These are phyloP conservation scores for Eucalyptus cloeziana DNA, from an alignment of 345 rosid species.

Conservation along the genomic window DNA sequence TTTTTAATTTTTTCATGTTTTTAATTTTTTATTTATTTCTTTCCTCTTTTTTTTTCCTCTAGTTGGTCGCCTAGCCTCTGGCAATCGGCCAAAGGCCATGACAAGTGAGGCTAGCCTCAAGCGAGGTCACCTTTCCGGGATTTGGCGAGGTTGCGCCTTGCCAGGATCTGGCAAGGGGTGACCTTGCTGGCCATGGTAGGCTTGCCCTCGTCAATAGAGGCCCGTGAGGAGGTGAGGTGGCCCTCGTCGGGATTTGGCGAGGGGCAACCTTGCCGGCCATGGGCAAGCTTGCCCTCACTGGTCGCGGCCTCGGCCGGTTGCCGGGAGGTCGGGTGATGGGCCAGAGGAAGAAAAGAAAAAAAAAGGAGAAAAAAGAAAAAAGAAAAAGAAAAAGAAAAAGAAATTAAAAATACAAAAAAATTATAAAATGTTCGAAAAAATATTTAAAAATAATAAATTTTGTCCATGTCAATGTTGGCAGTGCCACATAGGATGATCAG, in stretches of 20 bases:
- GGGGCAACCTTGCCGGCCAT: fast-evolving
- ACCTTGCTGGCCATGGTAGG: no score
- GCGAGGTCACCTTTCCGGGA: fast-evolving
- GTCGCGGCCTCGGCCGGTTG: fast-evolving
- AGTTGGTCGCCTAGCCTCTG: fast-evolving
- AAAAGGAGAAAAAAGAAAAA: no score
- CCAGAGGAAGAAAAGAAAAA: fast-evolving
- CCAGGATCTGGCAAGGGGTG: fast-evolving
- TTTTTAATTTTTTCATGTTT: no score
- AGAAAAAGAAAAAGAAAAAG: fast-evolving
- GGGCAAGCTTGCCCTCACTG: fast-evolving
- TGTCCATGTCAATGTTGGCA: fast-evolving
- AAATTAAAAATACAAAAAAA: no score
- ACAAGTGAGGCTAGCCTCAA: fast-evolving
- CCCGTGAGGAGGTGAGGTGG: fast-evolving
- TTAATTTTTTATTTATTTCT: no score
- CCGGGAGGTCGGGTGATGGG: fast-evolving
- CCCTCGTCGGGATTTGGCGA: fast-evolving
- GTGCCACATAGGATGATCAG: fast-evolving
- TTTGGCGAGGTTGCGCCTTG: fast-evolving
- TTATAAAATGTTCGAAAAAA: fast-evolving
- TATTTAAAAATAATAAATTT: no score
- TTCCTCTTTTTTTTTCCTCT: no score
- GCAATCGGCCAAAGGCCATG: no score
- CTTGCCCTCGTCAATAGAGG: fast-evolving